Base-by-base conservation (phyloP, 2,329 filamentous ascomycete species). In the Aspergillus cejpii region DNA sequence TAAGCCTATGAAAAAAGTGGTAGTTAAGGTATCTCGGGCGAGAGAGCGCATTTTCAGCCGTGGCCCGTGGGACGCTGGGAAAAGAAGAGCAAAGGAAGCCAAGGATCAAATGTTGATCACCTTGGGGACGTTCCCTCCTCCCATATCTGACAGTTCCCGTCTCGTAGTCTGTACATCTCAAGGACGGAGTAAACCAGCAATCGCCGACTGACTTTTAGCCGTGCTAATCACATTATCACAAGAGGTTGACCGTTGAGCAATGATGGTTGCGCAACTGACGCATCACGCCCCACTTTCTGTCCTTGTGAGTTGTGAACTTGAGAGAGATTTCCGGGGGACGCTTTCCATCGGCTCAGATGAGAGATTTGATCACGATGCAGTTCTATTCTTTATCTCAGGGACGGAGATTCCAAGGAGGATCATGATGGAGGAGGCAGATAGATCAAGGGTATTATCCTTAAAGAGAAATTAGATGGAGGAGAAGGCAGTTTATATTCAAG, bases 401-500 rank as follows among this genome's bases (percentile, higher is more conserved):
- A 34, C 8, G 10, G 23, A 15, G 31, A 17, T 11, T 34, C 31
- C 15, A 1, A 34, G 6, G 31, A n/a, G 2, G 28, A 15, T 19
- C 37, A 29, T 28, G 28, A 42, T 31, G 6, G 8, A 14, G 12
- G 15, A 29, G 40, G 43, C n/a, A 14, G 8, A 17, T 33, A 6
- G 36, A 27, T 20, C 19, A 17, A 34, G 11, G 12, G 11, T 5
- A 8, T 24, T 8, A 24, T 24, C 23, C 8, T 24, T 24, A 8
- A 5, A 24, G 23, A 24, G 8, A 24, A 24, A 8, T 24, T 24
- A n/a, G 21, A 52, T 57, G 57, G 60, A 49, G 40, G 41, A 39
- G 37, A 29, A 41, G 47, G 49, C 40, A 41, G 54, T 53, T 63
- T 64, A 63, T 64, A 62, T 56, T 57, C 47, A 28, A 20, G 33